phyloP scores from a whole-genome alignment of 352 stramenopile species.

The Phytophthora ramorum region DNA sequence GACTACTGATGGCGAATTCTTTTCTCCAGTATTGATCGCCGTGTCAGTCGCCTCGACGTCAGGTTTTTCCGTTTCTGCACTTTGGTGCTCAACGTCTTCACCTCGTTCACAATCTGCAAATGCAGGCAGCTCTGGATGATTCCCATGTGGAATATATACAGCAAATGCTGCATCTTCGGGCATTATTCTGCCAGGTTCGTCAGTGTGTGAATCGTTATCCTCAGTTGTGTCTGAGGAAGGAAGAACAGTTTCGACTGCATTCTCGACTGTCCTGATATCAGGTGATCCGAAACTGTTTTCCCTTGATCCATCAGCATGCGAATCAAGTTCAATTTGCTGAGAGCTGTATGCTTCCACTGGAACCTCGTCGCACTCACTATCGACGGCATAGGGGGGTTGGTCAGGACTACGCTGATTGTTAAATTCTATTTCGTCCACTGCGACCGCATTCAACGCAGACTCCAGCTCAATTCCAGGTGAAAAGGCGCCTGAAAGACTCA shows the following conservation, averaged over 20 bases:
- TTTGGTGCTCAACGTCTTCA: neutral
- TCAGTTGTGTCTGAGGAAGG: neutral
- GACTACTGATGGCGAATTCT: neutral
- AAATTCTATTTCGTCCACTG: constrained; percentile 7
- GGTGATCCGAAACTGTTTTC: neutral
- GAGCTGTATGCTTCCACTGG: neutral
- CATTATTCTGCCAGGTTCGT: neutral
- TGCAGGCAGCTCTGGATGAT: neutral
- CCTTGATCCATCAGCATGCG: neutral
- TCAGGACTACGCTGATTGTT: neutral
- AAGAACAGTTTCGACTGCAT: neutral
- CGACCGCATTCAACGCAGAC: constrained; percentile 39
- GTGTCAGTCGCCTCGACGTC: neutral
- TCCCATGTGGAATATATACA: too few relatives aligned
- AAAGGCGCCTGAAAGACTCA: constrained; percentile 51
- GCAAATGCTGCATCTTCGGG: neutral
- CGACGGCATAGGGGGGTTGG: neutral
- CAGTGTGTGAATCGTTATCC: neutral
- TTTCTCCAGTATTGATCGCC: neutral
- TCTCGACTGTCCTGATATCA: neutral
- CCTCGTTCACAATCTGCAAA: neutral
- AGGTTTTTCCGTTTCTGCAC: neutral
- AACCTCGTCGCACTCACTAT: neutral
- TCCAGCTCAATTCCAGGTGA: constrained; percentile 66
- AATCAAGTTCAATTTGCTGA: neutral